Evolutionary conservation across 371 early-diverging fungal genomes (phyloP), one percentile per base, ranked within the genome.

Genomic region (Mortierella sp.): DNA sequence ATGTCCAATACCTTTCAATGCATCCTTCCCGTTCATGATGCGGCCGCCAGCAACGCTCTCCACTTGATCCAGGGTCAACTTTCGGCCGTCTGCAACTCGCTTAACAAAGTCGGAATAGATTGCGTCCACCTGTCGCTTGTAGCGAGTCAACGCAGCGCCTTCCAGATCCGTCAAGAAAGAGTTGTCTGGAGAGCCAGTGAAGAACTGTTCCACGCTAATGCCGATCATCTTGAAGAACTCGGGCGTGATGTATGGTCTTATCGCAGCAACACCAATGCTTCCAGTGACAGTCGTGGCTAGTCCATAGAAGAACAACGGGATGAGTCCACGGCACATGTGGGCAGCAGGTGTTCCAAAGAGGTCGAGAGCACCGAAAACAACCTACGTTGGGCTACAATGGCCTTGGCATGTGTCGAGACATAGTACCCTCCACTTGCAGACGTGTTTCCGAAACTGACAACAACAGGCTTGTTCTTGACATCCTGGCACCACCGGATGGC

Each of bases 391-490:
- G 85, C 85, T 42, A 88, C 67, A 49, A 90, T 88, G 27, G 76
- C 72, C 39, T 67, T 72, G 55, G 83, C 83, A 28, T 78, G 73
- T 1, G 83, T 64, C n/a, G 84, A 80, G 16, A 82, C 71, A 72
- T 82, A 86, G 74, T 87, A 86, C 13, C 83, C 85, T 14, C 90
- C 90, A 1, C 84, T 84, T 1, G 90, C 90, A 18, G 85, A 79
- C 0, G 81, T 64, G 61, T 86, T 86, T 61, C 86, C 87, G 50
- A 82, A 86, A 62, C 83, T 83, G 27, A 87, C 89, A 31, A 87
- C 60, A 2, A 90, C 82, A 8, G 88, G 88, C 58, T 88, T 90
- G 39, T 82, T 81, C 53, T 76, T 74, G 21, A 67, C 62, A 9
- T 67, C 60, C 61, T 81, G 81, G 26, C 82, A 82, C 54, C 78